Percentiles rank a stretch among this genome's conserved stretches.
These are phyloP conservation scores for Fraxinus platypoda DNA, from an alignment of 305 asterid species.

Conservation along the genomic window DNA sequence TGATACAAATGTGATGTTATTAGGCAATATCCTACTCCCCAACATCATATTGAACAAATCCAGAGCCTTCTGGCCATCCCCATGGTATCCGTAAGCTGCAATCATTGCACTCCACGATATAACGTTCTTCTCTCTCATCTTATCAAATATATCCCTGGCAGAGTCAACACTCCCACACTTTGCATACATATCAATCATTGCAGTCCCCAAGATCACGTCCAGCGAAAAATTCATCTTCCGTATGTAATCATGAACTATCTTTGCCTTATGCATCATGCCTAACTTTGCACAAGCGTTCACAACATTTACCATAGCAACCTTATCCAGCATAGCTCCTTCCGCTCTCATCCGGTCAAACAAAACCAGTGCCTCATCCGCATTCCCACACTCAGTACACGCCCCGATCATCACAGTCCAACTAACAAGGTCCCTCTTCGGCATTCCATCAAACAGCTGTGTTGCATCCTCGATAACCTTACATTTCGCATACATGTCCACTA, in stretches of 20 bases:
- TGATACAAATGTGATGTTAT: constrained; percentile 46
- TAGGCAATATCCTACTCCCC: constrained; percentile 38
- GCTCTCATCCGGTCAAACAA: constrained; percentile 52
- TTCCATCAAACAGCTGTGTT: constrained; percentile 43
- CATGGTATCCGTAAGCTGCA: constrained; percentile 64
- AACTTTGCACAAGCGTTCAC: constrained; percentile 60
- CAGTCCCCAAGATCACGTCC: constrained; percentile 50
- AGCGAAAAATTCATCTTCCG: constrained; percentile 18
- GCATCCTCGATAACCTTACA: constrained; percentile 47
- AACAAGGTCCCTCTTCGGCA: constrained; percentile 49
- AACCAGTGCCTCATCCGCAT: constrained; percentile 36
- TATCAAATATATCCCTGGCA: constrained; percentile 50
- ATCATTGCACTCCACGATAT: constrained; percentile 62
- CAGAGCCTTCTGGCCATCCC: constrained; percentile 53
- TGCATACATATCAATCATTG: constrained; percentile 58
- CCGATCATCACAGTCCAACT: constrained; percentile 67
- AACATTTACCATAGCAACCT: constrained; percentile 47
- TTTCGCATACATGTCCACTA: constrained; percentile 52
- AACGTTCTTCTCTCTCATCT: constrained; percentile 43
- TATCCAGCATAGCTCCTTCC: constrained; percentile 47
- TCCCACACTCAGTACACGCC: constrained; percentile 53
- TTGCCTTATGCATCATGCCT: constrained; percentile 54
- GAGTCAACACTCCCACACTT: constrained; percentile 52
- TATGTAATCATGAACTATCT: constrained; percentile 37
- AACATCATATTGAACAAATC: constrained; percentile 45